phyloP scores from a whole-genome alignment of 352 stramenopile species.

The Phytophthora sojae region DNA sequence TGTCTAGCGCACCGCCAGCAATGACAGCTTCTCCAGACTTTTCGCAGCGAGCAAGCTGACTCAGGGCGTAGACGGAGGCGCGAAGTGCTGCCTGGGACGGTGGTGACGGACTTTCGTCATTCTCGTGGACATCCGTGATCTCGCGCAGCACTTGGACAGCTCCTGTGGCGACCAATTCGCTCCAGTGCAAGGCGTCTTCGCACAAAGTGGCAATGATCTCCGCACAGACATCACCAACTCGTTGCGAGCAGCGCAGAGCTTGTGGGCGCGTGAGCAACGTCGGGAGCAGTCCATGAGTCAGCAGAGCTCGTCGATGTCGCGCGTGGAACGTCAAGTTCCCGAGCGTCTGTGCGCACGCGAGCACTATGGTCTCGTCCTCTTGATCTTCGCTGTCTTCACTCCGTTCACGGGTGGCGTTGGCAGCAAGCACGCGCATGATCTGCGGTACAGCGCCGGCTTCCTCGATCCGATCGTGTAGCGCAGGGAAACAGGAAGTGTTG shows the following conservation, averaged over 20 bases:
- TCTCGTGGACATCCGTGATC: constrained; percentile 44
- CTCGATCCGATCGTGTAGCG: constrained; percentile 77
- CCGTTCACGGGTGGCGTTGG: constrained; percentile 10
- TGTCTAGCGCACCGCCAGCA: constrained; percentile 64
- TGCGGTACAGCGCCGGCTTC: constrained; percentile 60
- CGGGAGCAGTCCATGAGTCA: constrained; percentile 65
- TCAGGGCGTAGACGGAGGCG: constrained; percentile 70
- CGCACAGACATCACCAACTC: constrained; percentile 67
- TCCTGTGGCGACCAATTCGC: constrained; percentile 57
- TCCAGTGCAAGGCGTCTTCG: constrained; percentile 64
- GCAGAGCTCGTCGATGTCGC: constrained; percentile 59
- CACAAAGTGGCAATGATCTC: constrained; percentile 74
- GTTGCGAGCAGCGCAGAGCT: constrained; percentile 44
- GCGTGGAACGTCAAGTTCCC: constrained; percentile 77
- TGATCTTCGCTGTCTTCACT: constrained; percentile 11
- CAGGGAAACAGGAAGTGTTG: constrained; percentile 72
- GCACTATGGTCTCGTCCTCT: constrained; percentile 56
- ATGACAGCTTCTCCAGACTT: constrained; percentile 53
- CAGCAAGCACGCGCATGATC: constrained; percentile 60
- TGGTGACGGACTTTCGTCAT: neutral
- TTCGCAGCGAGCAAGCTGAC: constrained; percentile 68
- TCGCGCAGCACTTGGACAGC: constrained; percentile 64
- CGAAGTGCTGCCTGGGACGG: constrained; percentile 42
- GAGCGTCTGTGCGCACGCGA: constrained; percentile 71
- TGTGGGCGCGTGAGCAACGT: constrained; percentile 49